Evolutionary conservation across 805 yeast genomes (phyloP), one percentile per base, ranked within the genome.

Genomic region (Lachancea nothofagi): DNA sequence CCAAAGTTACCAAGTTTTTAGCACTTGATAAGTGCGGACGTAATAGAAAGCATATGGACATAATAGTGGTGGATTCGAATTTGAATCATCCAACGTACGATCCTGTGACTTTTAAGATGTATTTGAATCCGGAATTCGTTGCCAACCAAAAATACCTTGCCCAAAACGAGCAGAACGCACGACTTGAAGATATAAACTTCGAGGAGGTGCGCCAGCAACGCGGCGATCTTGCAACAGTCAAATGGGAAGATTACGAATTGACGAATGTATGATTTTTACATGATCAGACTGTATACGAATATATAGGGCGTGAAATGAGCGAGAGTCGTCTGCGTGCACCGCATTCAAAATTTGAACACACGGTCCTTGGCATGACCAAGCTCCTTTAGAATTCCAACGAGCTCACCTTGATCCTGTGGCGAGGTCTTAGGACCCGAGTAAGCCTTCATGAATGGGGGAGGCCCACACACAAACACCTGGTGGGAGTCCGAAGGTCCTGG

Each of bases 341-440:
- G 17, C 31, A 24, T 22, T 59, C 76, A 89, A 61, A 85, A 89
- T 70, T 93, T 93, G 71, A 77, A 90, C 40, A 93, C 97, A 56
- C 84, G 79, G 43, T 83, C 87, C 69, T 83, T 82, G 64, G 76
- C 68, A 78, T 74, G 89, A 39, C 97, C 97, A 50, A 93, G 75
- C 33, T 90, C 97, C 54, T 78, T 78, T 61, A 93, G 77, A 37
- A 80, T 78, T 59, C 98, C 98, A 21, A 80, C 70, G 42, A 93
- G 75, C 67, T 85, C 96, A 67, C 98, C 98, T 73, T 93, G 98
- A 61, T 89, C 97, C 40, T 80, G 55, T 53, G 96, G 94, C 37
- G 93, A 79, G 33, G 67, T 72, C 76, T 90, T 90, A 53, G 65
- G 63, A 59, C 98, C 98, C 20, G 96, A 85, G 51, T 88, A 57